Evolutionary conservation across 2,329 filamentous ascomycete species (phyloP), one percentile per base, ranked within the genome.

Genomic region (Penicillium sp.): DNA sequence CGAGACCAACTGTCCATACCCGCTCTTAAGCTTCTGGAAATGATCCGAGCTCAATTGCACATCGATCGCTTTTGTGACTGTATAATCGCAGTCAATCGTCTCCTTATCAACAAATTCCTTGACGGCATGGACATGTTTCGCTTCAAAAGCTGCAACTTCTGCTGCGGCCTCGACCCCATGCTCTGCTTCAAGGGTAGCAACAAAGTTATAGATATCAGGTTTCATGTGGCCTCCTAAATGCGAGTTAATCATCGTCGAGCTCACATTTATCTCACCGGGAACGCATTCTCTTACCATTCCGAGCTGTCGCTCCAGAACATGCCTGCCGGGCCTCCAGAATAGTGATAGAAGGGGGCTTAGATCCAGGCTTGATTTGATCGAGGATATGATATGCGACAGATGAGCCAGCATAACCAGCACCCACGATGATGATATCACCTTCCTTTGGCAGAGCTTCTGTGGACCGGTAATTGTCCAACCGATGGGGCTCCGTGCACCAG

Each of bases 341-440:
- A 0, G 76, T 64, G n/a, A 80, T 75, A 1, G 73, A 76, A 4
- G 71, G 72, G 5, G 66, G 60, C 3, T 58, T 60, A 1, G 57
- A 60, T 3, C 56, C 49, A 38, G 62, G 53, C 22, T 64, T 53
- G 10, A 66, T 64, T 28, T 67, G 66, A 1, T 71, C 56, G 2
- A 80, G 62, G n/a, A 78, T 75, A 65, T 83, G 76, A 56, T 81
- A 77, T 0, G 76, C 76, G 1, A 78, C 72, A 0, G 79, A 76
- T 0, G 75, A 76, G 0, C 82, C 82, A 0, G 81, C 74, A 58
- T 78, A 81, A 0, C 82, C 82, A 6, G 79, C 76, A 0, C 82
- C 82, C 3, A 83, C 73, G 22, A 84, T 75, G 8, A 78, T 74
- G 57, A 84, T 76, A 47, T 83, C 80, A n/a, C 69, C 72, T 30